These are phyloP conservation scores for Acanthochlamys bracteata DNA, from an alignment of 106 monocot genomes.

Conservation along the genomic window DNA sequence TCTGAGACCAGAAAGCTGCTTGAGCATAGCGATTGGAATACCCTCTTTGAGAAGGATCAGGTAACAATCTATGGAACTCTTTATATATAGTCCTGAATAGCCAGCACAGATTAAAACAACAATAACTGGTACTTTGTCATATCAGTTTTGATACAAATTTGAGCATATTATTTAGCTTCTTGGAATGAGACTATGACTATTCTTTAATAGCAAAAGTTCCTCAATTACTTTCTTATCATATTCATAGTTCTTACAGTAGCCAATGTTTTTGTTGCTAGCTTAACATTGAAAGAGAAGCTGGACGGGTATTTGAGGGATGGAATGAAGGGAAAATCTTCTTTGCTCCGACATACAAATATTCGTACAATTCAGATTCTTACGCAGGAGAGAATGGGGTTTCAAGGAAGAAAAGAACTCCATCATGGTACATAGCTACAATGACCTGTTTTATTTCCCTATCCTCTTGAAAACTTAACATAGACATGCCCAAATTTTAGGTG, in stretches of 20 bases:
- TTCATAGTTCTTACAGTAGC: background rate
- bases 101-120: no score
- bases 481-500: constrained; percentile 37
- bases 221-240: background rate
- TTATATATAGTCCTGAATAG: no score
- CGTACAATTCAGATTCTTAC: constrained; percentile 71
- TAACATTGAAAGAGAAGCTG: constrained; percentile 77
- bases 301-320: constrained; percentile 82
- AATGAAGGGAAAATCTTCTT: constrained; percentile 85
- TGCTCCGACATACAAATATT: constrained; percentile 89
- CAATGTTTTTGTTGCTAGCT: constrained; percentile 30
- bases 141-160: no score
- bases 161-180: no score
- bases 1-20: constrained; percentile 48
- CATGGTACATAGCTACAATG: constrained; percentile 41
- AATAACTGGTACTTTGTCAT: no score
- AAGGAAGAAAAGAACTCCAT: constrained; percentile 83
- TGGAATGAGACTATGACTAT: no score
- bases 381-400: constrained; percentile 56
- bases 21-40: constrained; percentile 51
- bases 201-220: background rate
- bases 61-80: constrained; percentile 14
- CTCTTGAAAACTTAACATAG: background rate
- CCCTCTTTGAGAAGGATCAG: constrained; percentile 75
- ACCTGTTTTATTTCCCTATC: background rate